Evolutionary conservation across 768 basidiomycete species (phyloP).

Genomic region (Calocybe indica): DNA sequence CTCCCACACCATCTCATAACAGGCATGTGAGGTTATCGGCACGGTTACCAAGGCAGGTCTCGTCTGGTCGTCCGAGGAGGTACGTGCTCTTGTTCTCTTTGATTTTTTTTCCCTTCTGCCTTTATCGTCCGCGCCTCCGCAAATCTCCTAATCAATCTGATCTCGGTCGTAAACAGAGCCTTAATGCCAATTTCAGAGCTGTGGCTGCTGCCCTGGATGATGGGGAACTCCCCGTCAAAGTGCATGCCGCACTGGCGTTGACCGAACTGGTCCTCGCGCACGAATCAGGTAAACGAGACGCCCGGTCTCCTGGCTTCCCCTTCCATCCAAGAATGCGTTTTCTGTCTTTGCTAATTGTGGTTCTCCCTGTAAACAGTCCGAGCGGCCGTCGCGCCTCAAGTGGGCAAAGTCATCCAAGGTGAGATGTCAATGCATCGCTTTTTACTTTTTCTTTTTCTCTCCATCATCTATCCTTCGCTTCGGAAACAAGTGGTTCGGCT

Average conservation of each 20-base stretch:
- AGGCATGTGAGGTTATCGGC: conserved; percentile 81
- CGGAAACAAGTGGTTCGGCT: too few species aligned
- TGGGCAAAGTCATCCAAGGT: conserved; percentile 88
- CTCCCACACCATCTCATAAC: neutral
- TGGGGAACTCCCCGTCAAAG: conserved; percentile 73
- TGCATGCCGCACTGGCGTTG: conserved; percentile 76
- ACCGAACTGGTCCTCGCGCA: conserved; percentile 67
- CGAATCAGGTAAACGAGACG: conserved; percentile 45
- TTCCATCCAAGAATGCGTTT: too few species aligned
- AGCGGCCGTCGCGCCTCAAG: conserved; percentile 62
- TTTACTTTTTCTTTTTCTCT: too few species aligned
- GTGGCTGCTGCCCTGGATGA: conserved; percentile 71
- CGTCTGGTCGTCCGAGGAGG: conserved; percentile 60
- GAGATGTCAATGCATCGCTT: conserved; percentile 6
- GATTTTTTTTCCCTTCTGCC: neutral
- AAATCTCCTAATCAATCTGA: neutral
- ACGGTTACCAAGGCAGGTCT: conserved; percentile 68
- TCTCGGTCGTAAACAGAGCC: conserved; percentile 33
- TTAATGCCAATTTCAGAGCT: conserved; percentile 59
- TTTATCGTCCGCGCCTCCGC: neutral
- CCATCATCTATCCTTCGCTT: too few species aligned
- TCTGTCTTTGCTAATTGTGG: too few species aligned
- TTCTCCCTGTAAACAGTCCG: conserved; percentile 39
- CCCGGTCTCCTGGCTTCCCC: neutral
- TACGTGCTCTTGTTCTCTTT: conserved; percentile 17